Evolutionary conservation across 495 filamentous ascomycete genomes (phyloP).

Genomic region (Evernia prunastri): DNA sequence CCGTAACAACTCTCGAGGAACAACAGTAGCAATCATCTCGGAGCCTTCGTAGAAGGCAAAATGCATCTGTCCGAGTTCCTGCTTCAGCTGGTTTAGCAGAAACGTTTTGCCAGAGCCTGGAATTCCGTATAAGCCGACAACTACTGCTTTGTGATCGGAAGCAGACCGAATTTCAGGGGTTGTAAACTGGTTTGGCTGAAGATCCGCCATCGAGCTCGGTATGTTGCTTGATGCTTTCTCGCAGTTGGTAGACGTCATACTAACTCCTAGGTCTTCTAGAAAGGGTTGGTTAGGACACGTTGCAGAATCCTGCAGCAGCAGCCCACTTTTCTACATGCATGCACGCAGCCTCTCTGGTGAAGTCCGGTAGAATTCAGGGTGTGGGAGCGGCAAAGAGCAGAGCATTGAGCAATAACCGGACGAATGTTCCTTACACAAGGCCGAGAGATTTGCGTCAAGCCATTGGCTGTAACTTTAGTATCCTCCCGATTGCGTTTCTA

Average conservation of each 20-base stretch:
- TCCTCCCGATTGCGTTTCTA: slow-evolving; percentile 3
- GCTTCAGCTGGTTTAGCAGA: slow-evolving; percentile 41
- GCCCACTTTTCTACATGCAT: slow-evolving; percentile 5
- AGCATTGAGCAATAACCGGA: neutral
- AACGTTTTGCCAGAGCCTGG: slow-evolving; percentile 55
- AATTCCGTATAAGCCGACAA: slow-evolving; percentile 57
- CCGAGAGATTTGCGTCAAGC: slow-evolving; percentile 1
- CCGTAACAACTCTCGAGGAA: too few relatives aligned
- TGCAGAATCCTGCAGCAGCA: slow-evolving; percentile 7
- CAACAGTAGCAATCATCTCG: too few relatives aligned
- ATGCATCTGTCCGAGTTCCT: slow-evolving; percentile 31
- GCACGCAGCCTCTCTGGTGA: slow-evolving; percentile 1
- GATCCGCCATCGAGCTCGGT: slow-evolving; percentile 23
- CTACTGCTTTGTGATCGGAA: slow-evolving; percentile 31
- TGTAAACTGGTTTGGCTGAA: slow-evolving; percentile 22
- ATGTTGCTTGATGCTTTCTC: slow-evolving; percentile 29
- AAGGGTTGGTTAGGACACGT: neutral
- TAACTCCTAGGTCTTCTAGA: neutral
- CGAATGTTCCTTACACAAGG: neutral
- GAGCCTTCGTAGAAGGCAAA: slow-evolving; percentile 37
- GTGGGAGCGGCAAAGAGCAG: neutral
- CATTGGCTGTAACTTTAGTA: slow-evolving; percentile 10
- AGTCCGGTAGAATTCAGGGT: neutral
- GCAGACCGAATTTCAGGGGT: slow-evolving; percentile 22
- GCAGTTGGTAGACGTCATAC: slow-evolving; percentile 18